A percentile compares a stretch with the other conserved stretches of the same genome.
These are phyloP conservation scores for Tylopilus rubrobrunneus DNA, from an alignment of 768 basidiomycete species.

Conservation along the genomic window DNA sequence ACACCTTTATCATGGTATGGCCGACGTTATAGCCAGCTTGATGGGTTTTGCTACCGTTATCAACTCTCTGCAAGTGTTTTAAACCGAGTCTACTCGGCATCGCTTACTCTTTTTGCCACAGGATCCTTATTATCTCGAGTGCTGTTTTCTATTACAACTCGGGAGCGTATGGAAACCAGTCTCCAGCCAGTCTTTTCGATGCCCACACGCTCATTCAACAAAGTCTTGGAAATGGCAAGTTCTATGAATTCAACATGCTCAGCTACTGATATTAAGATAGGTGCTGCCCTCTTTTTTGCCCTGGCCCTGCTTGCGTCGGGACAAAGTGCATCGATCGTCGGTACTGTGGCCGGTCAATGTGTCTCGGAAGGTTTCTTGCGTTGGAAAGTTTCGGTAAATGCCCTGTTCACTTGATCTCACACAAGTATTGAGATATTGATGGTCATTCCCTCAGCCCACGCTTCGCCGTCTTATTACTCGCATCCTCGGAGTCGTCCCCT, in stretches of 20 bases:
- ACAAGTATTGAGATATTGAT: constrained; percentile 28
- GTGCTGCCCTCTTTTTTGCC: constrained; percentile 84
- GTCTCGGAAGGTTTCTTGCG: constrained; percentile 87
- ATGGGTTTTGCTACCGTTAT: constrained; percentile 85
- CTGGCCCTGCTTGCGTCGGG: constrained; percentile 81
- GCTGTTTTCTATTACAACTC: constrained; percentile 72
- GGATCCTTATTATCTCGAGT: constrained; percentile 78
- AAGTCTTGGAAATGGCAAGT: constrained; percentile 63
- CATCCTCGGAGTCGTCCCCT: constrained; percentile 76
- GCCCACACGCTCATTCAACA: constrained; percentile 72
- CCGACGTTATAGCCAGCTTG: constrained; percentile 65
- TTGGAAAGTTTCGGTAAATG: constrained; percentile 71
- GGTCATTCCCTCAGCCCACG: constrained; percentile 47
- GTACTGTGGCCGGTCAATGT: constrained; percentile 86
- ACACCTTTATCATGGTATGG: constrained; percentile 62
- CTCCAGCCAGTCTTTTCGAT: constrained; percentile 76
- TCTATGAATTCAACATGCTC: neutral
- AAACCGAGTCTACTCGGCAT: neutral
- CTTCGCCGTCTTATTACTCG: constrained; percentile 82
- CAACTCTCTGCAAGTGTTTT: constrained; percentile 64
- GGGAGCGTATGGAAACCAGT: constrained; percentile 35
- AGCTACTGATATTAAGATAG: constrained; percentile 34
- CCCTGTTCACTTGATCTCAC: constrained; percentile 8
- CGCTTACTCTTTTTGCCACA: constrained; percentile 23
- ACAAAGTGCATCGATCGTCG: constrained; percentile 87